Base-by-base conservation (phyloP, 1,139 yeast species). In the Diutina ranongensis region DNA sequence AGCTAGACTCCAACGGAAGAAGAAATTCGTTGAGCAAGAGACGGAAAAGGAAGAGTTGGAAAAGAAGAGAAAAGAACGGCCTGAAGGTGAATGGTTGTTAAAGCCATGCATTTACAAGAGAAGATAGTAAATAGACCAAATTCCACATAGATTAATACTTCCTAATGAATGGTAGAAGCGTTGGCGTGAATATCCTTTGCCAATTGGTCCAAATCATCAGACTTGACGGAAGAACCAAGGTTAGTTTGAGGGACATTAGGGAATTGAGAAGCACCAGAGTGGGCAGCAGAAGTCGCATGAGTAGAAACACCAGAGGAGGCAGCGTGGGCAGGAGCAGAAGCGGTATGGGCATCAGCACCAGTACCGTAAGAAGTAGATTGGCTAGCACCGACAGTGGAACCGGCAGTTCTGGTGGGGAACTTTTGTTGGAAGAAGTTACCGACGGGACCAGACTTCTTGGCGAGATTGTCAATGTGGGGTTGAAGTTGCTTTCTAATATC, bases 41-140 rank as follows among this genome's bases (percentile, higher is more conserved):
- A 67, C 75, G 31, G 80, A 78, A 48, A 74, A 73, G 54, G 83
- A 80, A 55, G 69, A 72, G 46, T 64, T 83, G 46, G 76, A 78
- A 48, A 57, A 58, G 44, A 78, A 72, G 54, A 72, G 94, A 55
- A 59, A 63, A n/a, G 65, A 69, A 48, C 61, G 60, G 8, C 83
- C 92, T 0, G 95, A 86, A 57, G 94, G 94, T 12, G 76, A 83
- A 56, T 87, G 95, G 94, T 67, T 88, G 48, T 71, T 92, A 53
- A 92, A 89, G 61, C 98, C 99, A 4, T 92, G 98, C 65, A 85
- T 92, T 49, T 92, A 92, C 64, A 92, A 92, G 62, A 77, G 96
- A 65, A 76, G 98, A 55, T 92, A 64, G 38, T 3, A 8, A n/a
- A 5, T 12, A 28, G 27, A n/a, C n/a, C 35, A 32, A n/a, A n/a